phyloP scores from a whole-genome alignment of 139 green algal species.

The Auxenochlorella pyrenoidosa region DNA sequence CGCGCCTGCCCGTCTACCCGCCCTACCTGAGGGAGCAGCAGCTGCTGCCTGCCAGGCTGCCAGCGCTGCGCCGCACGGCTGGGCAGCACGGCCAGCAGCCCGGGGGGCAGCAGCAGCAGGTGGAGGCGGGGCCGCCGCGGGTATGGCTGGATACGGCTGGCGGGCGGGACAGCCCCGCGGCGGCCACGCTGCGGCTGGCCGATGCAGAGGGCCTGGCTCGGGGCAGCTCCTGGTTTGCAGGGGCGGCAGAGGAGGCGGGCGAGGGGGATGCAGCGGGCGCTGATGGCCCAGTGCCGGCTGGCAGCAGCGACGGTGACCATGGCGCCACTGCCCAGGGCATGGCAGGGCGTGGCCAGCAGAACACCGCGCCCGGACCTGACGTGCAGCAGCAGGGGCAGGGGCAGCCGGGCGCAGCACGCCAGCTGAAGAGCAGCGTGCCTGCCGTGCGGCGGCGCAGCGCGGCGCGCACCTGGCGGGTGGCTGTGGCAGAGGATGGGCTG shows the following conservation, averaged over 20 bases:
- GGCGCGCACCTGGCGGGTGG: constrained; percentile 41
- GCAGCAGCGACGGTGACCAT: neutral
- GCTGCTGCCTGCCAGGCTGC: neutral
- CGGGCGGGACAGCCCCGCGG: constrained; percentile 50
- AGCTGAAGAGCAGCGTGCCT: constrained; percentile 34
- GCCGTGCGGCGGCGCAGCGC: constrained; percentile 9
- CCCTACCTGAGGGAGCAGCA: constrained; percentile 49
- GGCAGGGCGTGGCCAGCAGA: neutral
- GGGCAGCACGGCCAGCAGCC: neutral
- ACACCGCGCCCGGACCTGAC: neutral
- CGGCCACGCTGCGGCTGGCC: constrained; percentile 41
- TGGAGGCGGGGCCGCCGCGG: neutral
- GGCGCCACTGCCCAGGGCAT: neutral
- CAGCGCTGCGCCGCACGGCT: neutral
- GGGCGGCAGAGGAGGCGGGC: neutral
- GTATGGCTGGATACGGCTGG: constrained; percentile 54
- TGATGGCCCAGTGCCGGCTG: neutral
- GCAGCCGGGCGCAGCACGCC: neutral
- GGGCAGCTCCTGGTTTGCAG: constrained; percentile 63
- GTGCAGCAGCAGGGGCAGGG: neutral
- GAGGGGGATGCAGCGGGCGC: neutral
- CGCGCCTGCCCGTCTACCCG: constrained; percentile 84
- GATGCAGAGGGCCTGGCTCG: constrained; percentile 61
- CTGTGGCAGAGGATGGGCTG: constrained; percentile 10
- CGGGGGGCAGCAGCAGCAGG: neutral